These are phyloP conservation scores for Trichaptum fuscoviolaceum DNA, from an alignment of 768 basidiomycete genomes.

Conservation along the genomic window DNA sequence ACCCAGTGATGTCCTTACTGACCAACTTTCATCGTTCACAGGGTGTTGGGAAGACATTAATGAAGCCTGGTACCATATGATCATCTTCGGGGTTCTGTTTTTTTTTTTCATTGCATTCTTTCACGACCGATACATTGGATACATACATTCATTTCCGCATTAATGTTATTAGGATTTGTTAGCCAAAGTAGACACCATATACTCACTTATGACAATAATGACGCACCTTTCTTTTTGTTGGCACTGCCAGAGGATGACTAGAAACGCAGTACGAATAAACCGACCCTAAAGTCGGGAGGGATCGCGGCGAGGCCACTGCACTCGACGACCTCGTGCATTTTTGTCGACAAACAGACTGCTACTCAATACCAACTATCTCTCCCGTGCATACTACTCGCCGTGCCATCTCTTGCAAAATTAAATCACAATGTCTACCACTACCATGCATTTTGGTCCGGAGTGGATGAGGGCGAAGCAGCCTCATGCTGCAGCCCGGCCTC, in stretches of 20 bases:
- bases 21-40: neutral
- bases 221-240: neutral
- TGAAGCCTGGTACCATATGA: constrained; percentile 3
- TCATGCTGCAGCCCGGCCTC: constrained; percentile 49
- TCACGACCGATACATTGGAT: neutral
- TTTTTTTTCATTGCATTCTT: neutral
- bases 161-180: neutral
- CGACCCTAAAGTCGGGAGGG: neutral
- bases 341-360: neutral
- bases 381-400: neutral
- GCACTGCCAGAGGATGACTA: too few species aligned
- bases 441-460: constrained; percentile 89
- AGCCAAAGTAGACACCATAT: neutral
- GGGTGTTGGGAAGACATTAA: constrained; percentile 11
- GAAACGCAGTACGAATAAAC: neutral
- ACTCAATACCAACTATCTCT: neutral
- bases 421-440: constrained; percentile 47
- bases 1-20: neutral
- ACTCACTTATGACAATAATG: constrained; percentile 1
- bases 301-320: neutral
- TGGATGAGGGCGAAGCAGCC: constrained; percentile 79
- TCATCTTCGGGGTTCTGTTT: too few species aligned
- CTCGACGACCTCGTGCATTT: neutral
- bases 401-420: neutral
- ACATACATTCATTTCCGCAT: neutral